These are phyloP conservation scores for Diaporthe citri DNA, from an alignment of 2,329 filamentous ascomycete genomes.

Conservation along the genomic window DNA sequence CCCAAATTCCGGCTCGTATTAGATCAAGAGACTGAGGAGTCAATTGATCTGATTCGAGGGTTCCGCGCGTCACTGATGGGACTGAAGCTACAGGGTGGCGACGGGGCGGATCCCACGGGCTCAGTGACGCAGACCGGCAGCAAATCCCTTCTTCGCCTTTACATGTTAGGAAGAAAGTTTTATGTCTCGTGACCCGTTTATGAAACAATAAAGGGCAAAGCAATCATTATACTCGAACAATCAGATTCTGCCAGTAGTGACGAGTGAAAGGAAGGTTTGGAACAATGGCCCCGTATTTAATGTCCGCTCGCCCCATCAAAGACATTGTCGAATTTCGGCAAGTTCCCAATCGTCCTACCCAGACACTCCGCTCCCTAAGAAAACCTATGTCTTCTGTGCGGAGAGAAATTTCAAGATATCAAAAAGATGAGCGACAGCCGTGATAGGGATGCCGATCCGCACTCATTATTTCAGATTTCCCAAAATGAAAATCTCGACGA, in stretches of 20 bases:
- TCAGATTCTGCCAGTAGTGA: not conserved
- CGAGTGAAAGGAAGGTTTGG: not conserved
- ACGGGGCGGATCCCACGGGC: not conserved
- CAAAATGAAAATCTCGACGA: not conserved
- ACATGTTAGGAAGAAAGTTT: not conserved
- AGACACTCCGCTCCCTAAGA: not conserved
- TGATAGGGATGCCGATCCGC: not conserved
- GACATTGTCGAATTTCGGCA: not conserved
- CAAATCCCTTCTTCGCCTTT: not conserved
- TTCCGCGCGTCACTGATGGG: not conserved
- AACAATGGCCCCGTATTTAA: not conserved
- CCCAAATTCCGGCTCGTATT: not conserved
- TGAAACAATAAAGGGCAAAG: not conserved
- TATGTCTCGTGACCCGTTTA: not conserved
- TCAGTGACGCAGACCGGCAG: not conserved
- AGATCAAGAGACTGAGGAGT: not conserved
- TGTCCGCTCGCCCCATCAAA: not conserved
- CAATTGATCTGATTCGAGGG: too few species aligned
- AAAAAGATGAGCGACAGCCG: not conserved
- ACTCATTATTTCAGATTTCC: not conserved
- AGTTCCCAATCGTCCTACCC: not conserved
- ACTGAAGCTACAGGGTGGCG: not conserved
- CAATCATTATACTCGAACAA: not conserved
- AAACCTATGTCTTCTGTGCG: not conserved
- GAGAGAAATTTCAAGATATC: not conserved